phyloP scores from a whole-genome alignment of 1,139 yeast genomes.

The Lodderomyces margitis region DNA sequence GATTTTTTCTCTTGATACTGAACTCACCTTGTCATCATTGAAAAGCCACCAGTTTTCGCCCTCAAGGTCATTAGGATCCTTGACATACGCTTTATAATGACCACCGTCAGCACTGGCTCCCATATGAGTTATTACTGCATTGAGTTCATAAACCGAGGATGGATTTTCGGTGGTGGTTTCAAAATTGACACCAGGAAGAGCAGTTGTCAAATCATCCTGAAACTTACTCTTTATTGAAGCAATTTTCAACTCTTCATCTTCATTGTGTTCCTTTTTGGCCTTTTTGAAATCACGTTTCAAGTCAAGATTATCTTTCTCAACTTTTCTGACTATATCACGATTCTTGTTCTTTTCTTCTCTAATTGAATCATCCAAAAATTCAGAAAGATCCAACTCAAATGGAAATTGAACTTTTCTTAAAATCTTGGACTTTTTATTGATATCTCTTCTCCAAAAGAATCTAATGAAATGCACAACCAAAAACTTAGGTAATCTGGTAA shows the following conservation, averaged over 20 bases:
- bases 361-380: conserved; percentile 75
- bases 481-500: conserved; percentile 81
- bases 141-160: conserved; percentile 79
- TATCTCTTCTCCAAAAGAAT: conserved; percentile 93
- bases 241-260: conserved; percentile 48
- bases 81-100: conserved; percentile 88
- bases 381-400: conserved; percentile 84
- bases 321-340: conserved; percentile 74
- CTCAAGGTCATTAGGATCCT: conserved; percentile 59
- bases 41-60: conserved; percentile 90
- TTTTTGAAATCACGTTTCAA: conserved; percentile 76
- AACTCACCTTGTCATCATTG: conserved; percentile 87
- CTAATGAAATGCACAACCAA: conserved; percentile 90
- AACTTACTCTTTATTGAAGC: conserved; percentile 46
- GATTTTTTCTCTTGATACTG: conserved; percentile 73
- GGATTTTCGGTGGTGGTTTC: conserved; percentile 70
- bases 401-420: conserved; percentile 94
- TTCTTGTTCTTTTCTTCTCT: conserved; percentile 63
- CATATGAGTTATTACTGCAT: conserved; percentile 85
- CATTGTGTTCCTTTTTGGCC: conserved; percentile 45
- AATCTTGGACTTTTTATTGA: conserved; percentile 87
- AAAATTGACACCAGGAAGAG: conserved; percentile 34
- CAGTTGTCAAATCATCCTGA: conserved; percentile 39
- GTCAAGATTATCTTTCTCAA: conserved; percentile 75
- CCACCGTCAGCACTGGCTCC: conserved; percentile 98